phyloP scores from a whole-genome alignment of 1,139 yeast genomes.

The Zygosaccharomyces sapae region DNA sequence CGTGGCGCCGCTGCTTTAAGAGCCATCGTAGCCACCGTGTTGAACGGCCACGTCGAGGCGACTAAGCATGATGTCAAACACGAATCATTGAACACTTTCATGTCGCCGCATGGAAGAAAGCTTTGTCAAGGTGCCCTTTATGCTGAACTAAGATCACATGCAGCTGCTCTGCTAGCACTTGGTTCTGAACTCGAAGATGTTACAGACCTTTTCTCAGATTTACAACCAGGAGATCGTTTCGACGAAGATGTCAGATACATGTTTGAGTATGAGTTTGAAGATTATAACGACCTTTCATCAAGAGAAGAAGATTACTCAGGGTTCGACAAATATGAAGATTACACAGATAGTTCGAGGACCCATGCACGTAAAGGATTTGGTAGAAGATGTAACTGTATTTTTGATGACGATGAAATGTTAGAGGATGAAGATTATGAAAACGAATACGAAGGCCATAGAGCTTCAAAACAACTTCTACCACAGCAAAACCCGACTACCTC shows the following conservation, averaged over 20 bases:
- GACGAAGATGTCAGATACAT: conserved; percentile 73
- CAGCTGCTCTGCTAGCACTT: conserved; percentile 44
- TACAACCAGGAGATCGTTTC: conserved; percentile 61
- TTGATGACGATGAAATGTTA: conserved; percentile 36
- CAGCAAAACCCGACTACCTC: conserved; percentile 12
- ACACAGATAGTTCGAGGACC: conserved; percentile 18
- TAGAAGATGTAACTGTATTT: conserved; percentile 40
- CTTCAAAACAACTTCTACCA: conserved; percentile 4
- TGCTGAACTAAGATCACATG: conserved; percentile 51
- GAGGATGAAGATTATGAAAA: conserved; percentile 30
- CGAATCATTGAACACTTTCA: conserved; percentile 51
- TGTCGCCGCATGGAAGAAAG: conserved; percentile 60
- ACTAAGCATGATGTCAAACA: conserved; percentile 51
- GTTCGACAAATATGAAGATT: conserved; percentile 17
- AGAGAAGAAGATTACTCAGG: conserved; percentile 32
- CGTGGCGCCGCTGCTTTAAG: conserved; percentile 64
- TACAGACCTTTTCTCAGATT: conserved; percentile 51
- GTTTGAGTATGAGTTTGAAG: conserved; percentile 56
- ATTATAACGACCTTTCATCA: conserved; percentile 33
- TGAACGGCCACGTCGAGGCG: conserved; percentile 44
- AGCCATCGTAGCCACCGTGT: conserved; percentile 54
- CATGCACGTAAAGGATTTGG: conserved; percentile 16
- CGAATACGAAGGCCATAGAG: conserved; percentile 19
- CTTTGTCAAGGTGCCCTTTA: conserved; percentile 53
- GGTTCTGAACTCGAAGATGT: conserved; percentile 46